A percentile compares a stretch with the other conserved stretches of the same genome.
Conservation (phyloP, 768 basidiomycete genomes). For the Phlebiopsis flavidoalba region DNA sequence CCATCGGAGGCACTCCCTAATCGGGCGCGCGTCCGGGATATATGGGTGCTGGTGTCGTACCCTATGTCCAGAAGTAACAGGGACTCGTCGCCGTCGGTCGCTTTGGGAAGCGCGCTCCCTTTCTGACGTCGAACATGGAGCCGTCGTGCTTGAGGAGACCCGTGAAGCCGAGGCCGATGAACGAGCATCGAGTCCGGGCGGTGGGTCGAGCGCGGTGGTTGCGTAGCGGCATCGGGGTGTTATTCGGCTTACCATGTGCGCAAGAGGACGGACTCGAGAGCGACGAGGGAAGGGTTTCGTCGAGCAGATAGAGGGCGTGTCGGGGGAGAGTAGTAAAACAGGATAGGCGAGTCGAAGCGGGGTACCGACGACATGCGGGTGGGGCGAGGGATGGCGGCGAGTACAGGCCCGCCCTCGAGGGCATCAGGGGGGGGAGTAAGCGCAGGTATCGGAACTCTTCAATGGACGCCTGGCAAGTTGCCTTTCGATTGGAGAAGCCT, state of each 20-base stretch:
- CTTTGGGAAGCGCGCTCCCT: not conserved
- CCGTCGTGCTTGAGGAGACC: slow-evolving; percentile 1
- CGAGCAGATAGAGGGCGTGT: slow-evolving; percentile 9
- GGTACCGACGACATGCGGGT: slow-evolving; percentile 1
- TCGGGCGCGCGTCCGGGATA: slow-evolving; percentile 1
- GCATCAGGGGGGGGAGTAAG: too few species aligned
- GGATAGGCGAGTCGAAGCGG: slow-evolving; percentile 4
- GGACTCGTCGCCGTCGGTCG: slow-evolving; percentile 4
- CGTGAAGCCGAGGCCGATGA: not conserved
- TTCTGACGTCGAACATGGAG: slow-evolving; percentile 1
- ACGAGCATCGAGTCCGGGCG: slow-evolving; percentile 6
- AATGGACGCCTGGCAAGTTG: not conserved
- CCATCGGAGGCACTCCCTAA: not conserved
- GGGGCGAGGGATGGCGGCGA: slow-evolving; percentile 12
- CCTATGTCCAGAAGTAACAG: not conserved
- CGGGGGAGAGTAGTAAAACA: not conserved
- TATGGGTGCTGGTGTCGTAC: not conserved
- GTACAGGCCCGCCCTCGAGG: not conserved
- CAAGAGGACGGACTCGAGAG: slow-evolving; percentile 11
- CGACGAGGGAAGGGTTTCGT: slow-evolving; percentile 6
- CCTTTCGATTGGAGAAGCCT: not conserved
- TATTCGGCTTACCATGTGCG: too few species aligned
- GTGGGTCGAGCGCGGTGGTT: slow-evolving; percentile 4
- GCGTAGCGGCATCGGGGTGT: slow-evolving; percentile 11
- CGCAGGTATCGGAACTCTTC: not conserved